These are phyloP conservation scores for Hansfordia pulvinata DNA, from an alignment of 2,329 filamentous ascomycete species.

Conservation along the genomic window DNA sequence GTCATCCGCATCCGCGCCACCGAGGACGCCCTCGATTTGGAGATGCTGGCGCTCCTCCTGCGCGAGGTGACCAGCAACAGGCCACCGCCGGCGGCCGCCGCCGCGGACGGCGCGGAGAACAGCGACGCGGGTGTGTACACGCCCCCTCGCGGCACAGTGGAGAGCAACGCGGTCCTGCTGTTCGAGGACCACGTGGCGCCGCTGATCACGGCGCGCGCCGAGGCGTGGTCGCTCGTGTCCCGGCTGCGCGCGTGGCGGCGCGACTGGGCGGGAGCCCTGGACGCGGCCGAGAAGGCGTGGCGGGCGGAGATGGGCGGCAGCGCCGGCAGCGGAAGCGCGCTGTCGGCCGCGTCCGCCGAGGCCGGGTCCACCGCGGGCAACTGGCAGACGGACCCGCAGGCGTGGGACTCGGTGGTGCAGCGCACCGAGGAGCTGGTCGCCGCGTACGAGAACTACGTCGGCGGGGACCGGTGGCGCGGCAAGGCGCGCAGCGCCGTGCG, in stretches of 20 bases:
- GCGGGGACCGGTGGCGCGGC: slow-evolving; percentile 68
- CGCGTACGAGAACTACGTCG: slow-evolving; percentile 68
- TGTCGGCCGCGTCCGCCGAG: slow-evolving; percentile 24
- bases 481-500: slow-evolving; percentile 78
- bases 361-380: slow-evolving; percentile 12
- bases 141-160: slow-evolving; percentile 42
- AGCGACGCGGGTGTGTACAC: slow-evolving; percentile 17
- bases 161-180: slow-evolving; percentile 53
- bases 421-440: slow-evolving; percentile 73
- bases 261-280: slow-evolving; percentile 59
- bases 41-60: slow-evolving; percentile 59
- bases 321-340: slow-evolving; percentile 31
- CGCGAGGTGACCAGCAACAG: slow-evolving; percentile 45
- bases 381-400: slow-evolving; percentile 44
- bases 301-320: slow-evolving; percentile 49
- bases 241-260: slow-evolving; percentile 61
- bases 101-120: slow-evolving; percentile 17
- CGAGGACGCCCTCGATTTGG: slow-evolving; percentile 65
- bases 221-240: slow-evolving; percentile 64
- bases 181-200: slow-evolving; percentile 66
- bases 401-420: slow-evolving; percentile 61
- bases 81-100: slow-evolving; percentile 10
- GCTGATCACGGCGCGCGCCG: slow-evolving; percentile 66
- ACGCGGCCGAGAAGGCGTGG: slow-evolving; percentile 85
- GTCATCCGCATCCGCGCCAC: slow-evolving; percentile 66